Evolutionary conservation across 1,284 basidiomycete species (phyloP).

Genomic region (Apiotrichum porosum): DNA sequence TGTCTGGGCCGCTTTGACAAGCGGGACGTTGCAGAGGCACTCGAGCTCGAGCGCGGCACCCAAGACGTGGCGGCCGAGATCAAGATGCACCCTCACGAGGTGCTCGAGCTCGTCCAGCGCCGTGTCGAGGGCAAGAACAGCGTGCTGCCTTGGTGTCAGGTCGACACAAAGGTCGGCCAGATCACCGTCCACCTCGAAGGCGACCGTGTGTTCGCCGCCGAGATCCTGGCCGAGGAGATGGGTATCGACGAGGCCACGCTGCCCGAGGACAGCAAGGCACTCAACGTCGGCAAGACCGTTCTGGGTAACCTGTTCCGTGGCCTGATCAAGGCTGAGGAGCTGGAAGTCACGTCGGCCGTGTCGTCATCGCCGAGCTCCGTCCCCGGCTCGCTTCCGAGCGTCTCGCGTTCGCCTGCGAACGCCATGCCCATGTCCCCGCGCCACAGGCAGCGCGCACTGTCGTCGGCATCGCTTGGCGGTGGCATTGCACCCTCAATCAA

Average conservation of each 20-base stretch:
- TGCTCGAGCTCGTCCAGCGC: constrained; percentile 78
- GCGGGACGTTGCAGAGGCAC: constrained; percentile 61
- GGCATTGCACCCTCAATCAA: constrained; percentile 44
- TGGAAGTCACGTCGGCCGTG: constrained; percentile 22
- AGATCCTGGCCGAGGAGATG: constrained; percentile 89
- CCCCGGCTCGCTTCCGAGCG: constrained; percentile 24
- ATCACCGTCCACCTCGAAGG: constrained; percentile 85
- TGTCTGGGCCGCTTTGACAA: constrained; percentile 69
- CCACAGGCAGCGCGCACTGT: constrained; percentile 20
- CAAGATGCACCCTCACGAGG: constrained; percentile 54
- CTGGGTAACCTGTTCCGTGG: constrained; percentile 45
- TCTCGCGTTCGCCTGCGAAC: constrained; percentile 28
- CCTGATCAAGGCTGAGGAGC: constrained; percentile 47
- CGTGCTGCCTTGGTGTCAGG: constrained; percentile 75
- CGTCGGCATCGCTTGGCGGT: constrained; percentile 6
- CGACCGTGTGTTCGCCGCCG: constrained; percentile 77
- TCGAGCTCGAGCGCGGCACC: constrained; percentile 41
- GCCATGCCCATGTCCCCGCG: constrained; percentile 16
- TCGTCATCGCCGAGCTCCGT: constrained; percentile 16
- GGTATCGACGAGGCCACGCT: constrained; percentile 60
- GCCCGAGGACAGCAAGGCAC: constrained; percentile 62
- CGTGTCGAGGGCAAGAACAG: constrained; percentile 89
- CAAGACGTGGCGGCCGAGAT: constrained; percentile 41
- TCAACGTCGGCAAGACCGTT: constrained; percentile 49
- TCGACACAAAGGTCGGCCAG: constrained; percentile 84